Base-by-base conservation (phyloP, 2,329 filamentous ascomycete genomes). In the Cladophialophora chaetospira region DNA sequence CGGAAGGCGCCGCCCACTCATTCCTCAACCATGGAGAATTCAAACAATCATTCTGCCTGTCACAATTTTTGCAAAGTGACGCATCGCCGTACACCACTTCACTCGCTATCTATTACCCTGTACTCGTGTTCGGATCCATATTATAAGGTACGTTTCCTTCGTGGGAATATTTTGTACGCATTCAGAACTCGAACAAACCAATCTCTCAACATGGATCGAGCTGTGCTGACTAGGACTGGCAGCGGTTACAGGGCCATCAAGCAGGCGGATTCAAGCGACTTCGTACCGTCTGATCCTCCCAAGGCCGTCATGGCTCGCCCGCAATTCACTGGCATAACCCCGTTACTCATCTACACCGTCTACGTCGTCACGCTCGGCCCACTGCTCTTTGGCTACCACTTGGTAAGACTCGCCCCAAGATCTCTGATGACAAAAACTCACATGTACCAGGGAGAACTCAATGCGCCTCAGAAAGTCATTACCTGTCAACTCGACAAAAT, bases 391-490 rank as follows among this genome's bases (percentile, higher is more conserved):
- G 94, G 94, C 61, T 97, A 89, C 74, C 93, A 97, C 73, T 75
- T 97, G 71, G 91, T 94, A 81, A 69, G 77, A 68, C 28, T 49
- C 36, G 2, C 21, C 8, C 28, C 55, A 48, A 46, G 11, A 48
- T 28, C 29, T 33, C 26, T 26, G 19, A 15, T 25, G 19, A 48
- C 33, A 19, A 54, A 19, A 17, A 57, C 38, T 26, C 19, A 54
- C 55, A 55, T 59, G 77, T 88, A 5, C 80, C 88, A 93, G 91
- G 89, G 91, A 66, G 94, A 97, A 73, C 83, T 99, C 60, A 99
- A 99, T 72, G 91, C 93, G 8, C 94, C 94, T 9, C 87, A 97
- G 80, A 87, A 91, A 78, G 89, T 94, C 68, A 88, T 97, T 67
- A 94, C 89, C 56, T 97, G 93, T 77, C 85, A 84, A 66, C 85